Base-by-base conservation (phyloP, 106 monocot genomes). In the Xerophyta viscosa region DNA sequence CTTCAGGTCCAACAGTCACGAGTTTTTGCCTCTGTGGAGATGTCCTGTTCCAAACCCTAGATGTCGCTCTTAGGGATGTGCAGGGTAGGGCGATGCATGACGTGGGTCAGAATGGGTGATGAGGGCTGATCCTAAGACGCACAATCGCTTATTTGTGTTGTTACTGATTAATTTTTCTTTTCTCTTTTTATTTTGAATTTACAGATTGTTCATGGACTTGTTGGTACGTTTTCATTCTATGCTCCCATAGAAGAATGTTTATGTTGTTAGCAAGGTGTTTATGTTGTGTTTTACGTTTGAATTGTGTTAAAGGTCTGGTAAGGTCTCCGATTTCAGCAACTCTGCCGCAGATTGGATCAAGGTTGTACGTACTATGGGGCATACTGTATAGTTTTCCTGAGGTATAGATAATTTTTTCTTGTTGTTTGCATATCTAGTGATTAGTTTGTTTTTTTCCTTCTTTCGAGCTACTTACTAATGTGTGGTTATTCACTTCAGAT, bases 261-360 rank as follows among this genome's bases (percentile, higher is more conserved):
- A 6, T 33, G 11, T 33, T 33, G 33, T 33, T 33, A 33, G 7
- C 33, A 33, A 33, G 11, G 33, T 6, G 51, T 25, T 24, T 27
- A 10, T 28, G 15, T 52, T 52, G 9, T 25, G 13, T 10, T 2
- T 27, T 52, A 25, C 27, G 1, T 12, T 10, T 13, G 17, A 58
- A 20, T 28, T 50, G 22, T 44, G n/a, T 44, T 44, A 3, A 71
- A 84, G 85, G 85, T 52, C 15, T 86, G 68, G 85, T 86, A 41
- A 86, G 85, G 48, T 86, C 85, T 52, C 85, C 85, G 11, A 54
- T 86, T n/a, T 76, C 85, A 5, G 79, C 85, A 7, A 86, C 85
- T 17, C 23, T 86, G 50, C 85, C 85, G 2, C 85, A 86, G 72
- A 75, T 86, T 41, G 72, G 71, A 2, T 86, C 85, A 19, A 86